Evolutionary conservation across 352 stramenopile genomes (phyloP).

Genomic region (Globisporangium camurandrum): DNA sequence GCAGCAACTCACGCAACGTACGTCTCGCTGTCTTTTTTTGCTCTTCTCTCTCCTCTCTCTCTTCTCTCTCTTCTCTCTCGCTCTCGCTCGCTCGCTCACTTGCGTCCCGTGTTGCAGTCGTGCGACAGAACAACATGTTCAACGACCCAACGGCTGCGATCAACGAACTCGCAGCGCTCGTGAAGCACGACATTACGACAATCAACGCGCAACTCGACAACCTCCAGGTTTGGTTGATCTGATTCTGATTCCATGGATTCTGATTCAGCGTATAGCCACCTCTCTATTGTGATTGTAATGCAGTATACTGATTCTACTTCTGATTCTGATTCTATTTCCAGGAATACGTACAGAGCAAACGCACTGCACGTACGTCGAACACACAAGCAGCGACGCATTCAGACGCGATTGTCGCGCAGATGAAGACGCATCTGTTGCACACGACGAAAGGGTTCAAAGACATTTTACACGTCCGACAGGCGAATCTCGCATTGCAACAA

Average conservation of each 20-base stretch:
- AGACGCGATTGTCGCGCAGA: slow-evolving; percentile 74
- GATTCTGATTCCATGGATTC: no score
- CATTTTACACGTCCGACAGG: slow-evolving; percentile 78
- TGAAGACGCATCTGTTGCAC: slow-evolving; percentile 79
- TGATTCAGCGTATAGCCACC: no score
- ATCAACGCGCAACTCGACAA: slow-evolving; percentile 85
- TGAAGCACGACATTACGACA: slow-evolving; percentile 85
- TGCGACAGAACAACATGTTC: slow-evolving; percentile 87
- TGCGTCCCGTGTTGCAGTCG: slow-evolving; percentile 27
- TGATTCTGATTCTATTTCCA: no score
- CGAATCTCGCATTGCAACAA: slow-evolving; percentile 85
- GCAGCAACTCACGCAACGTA: slow-evolving; percentile 74
- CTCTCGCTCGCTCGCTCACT: not conserved
- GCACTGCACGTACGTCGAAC: slow-evolving; percentile 41
- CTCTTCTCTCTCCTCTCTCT: not conserved
- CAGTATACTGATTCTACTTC: not conserved
- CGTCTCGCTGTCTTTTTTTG: slow-evolving; percentile 9
- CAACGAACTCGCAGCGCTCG: slow-evolving; percentile 69
- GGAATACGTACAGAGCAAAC: slow-evolving; percentile 73
- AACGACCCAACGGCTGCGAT: slow-evolving; percentile 81
- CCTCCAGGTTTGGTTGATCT: slow-evolving; percentile 30
- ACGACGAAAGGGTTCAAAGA: slow-evolving; percentile 81
- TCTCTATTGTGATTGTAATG: not conserved
- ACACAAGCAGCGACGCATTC: slow-evolving; percentile 71
- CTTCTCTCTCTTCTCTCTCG: no score